A percentile compares a stretch with the other conserved stretches of the same genome.
Evolutionary conservation across 1,284 basidiomycete genomes (phyloP).

Genomic region (Naganishia sp.): DNA sequence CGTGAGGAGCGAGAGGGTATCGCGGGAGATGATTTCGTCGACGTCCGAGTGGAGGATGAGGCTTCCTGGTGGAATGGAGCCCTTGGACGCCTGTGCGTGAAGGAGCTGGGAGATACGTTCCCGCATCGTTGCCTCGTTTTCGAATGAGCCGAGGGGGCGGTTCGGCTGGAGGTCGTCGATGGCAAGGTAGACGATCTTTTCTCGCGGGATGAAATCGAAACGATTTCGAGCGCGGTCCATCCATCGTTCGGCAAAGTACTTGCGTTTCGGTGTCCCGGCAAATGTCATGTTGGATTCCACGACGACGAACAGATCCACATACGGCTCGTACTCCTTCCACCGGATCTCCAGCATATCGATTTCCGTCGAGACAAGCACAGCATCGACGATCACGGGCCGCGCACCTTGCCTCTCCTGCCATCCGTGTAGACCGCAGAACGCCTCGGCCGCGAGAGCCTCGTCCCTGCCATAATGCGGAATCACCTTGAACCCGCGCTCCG

Average conservation of each 20-base stretch:
- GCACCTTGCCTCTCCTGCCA: conserved; percentile 29
- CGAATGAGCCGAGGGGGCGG: conserved; percentile 49
- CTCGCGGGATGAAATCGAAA: conserved; percentile 36
- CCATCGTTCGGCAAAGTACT: conserved; percentile 55
- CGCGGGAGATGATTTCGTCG: conserved; percentile 66
- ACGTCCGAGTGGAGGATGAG: conserved; percentile 68
- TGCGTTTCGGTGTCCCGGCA: conserved; percentile 63
- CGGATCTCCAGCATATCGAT: conserved; percentile 70
- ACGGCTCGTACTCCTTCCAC: conserved; percentile 63
- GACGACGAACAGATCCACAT: conserved; percentile 67
- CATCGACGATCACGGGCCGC: conserved; percentile 53
- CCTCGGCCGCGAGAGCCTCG: neutral
- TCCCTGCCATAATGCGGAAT: conserved; percentile 37
- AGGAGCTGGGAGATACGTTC: conserved; percentile 38
- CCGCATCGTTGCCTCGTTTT: conserved; percentile 52
- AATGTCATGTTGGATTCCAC: conserved; percentile 66
- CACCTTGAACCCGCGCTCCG: conserved; percentile 32
- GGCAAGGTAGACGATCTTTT: conserved; percentile 33
- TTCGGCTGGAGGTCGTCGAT: conserved; percentile 40
- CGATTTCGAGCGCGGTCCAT: conserved; percentile 2
- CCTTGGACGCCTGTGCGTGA: conserved; percentile 17
- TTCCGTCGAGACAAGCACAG: conserved; percentile 66
- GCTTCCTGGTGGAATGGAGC: conserved; percentile 23
- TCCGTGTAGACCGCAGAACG: conserved; percentile 38
- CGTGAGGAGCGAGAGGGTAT: conserved; percentile 62